A percentile compares a stretch with the other conserved stretches of the same genome.
Evolutionary conservation across 2,329 filamentous ascomycete genomes (phyloP).

Genomic region (Diplodia seriata): DNA sequence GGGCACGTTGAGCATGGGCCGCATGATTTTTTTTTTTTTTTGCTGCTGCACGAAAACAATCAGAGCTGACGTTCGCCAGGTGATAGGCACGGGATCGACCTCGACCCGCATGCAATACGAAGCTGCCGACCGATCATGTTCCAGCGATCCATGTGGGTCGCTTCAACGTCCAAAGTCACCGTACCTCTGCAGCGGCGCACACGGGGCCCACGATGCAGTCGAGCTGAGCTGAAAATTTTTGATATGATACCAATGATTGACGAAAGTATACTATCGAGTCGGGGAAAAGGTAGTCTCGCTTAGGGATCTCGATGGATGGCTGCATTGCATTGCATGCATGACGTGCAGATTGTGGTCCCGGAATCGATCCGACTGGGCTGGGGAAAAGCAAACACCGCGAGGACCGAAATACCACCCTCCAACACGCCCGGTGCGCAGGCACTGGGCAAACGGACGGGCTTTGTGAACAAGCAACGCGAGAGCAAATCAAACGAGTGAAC

Average conservation of each 20-base stretch:
- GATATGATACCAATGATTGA: conserved; percentile 1
- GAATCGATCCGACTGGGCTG: conserved; percentile 28
- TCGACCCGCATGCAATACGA: conserved; percentile 17
- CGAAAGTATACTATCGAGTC: conserved; percentile 16
- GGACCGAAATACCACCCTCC: background rate
- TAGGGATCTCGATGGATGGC: conserved; percentile 25
- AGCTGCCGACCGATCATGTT: background rate
- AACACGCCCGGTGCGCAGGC: background rate
- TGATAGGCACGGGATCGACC: conserved; percentile 10
- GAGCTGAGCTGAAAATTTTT: background rate
- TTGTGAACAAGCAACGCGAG: background rate
- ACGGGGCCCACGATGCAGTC: too few species aligned
- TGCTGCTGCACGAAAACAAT: conserved; percentile 4
- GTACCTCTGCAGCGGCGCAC: background rate
- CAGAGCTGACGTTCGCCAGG: background rate
- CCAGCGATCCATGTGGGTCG: background rate
- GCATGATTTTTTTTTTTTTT: background rate
- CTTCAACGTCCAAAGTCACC: background rate
- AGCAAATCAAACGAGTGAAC: background rate
- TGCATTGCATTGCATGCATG: conserved; percentile 29
- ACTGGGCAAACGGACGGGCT: background rate
- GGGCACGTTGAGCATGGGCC: background rate
- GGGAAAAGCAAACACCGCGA: conserved; percentile 7
- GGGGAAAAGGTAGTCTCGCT: conserved; percentile 20
- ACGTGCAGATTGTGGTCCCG: conserved; percentile 25